Evolutionary conservation across 352 stramenopile species (phyloP).

Genomic region (Pythium apleroticum): DNA sequence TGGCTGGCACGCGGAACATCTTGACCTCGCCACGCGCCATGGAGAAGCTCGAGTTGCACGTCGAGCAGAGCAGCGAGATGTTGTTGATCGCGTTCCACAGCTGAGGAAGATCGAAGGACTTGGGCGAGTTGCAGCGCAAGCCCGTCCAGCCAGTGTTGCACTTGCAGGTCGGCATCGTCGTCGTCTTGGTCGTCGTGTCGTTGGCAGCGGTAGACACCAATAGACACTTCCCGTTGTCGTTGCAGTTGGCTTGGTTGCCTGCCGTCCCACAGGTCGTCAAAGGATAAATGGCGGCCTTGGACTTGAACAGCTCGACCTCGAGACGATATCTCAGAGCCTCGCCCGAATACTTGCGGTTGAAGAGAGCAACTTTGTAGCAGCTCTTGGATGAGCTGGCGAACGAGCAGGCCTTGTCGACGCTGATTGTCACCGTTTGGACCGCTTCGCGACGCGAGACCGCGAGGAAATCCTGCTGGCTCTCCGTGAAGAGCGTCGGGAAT

Average conservation of each 20-base stretch:
- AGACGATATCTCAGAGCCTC: constrained; percentile 44
- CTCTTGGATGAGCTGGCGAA: constrained; percentile 33
- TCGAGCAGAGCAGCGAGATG: constrained; percentile 53
- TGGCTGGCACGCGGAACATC: constrained; percentile 70
- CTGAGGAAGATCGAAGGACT: constrained; percentile 49
- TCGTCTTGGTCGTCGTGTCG: constrained; percentile 7
- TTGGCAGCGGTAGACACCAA: constrained; percentile 12
- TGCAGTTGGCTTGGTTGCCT: constrained; percentile 39
- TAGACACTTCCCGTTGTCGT: constrained; percentile 53
- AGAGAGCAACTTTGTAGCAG: constrained; percentile 72
- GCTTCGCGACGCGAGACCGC: constrained; percentile 26
- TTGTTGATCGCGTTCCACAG: constrained; percentile 59
- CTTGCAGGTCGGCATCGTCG: constrained; percentile 36
- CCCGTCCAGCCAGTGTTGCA: constrained; percentile 66
- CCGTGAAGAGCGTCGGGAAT: constrained; percentile 49
- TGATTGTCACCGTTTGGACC: constrained; percentile 43
- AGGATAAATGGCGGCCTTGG: constrained; percentile 26
- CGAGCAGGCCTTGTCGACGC: constrained; percentile 46
- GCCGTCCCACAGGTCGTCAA: constrained; percentile 22
- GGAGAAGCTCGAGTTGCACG: constrained; percentile 45
- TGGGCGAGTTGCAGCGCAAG: constrained; percentile 58
- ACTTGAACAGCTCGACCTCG: constrained; percentile 38
- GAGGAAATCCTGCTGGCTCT: constrained; percentile 55
- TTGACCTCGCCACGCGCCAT: constrained; percentile 47
- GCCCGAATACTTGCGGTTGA: constrained; percentile 64